These are phyloP conservation scores for Auriculariales sp. DNA, from an alignment of 768 basidiomycete species.

Conservation along the genomic window DNA sequence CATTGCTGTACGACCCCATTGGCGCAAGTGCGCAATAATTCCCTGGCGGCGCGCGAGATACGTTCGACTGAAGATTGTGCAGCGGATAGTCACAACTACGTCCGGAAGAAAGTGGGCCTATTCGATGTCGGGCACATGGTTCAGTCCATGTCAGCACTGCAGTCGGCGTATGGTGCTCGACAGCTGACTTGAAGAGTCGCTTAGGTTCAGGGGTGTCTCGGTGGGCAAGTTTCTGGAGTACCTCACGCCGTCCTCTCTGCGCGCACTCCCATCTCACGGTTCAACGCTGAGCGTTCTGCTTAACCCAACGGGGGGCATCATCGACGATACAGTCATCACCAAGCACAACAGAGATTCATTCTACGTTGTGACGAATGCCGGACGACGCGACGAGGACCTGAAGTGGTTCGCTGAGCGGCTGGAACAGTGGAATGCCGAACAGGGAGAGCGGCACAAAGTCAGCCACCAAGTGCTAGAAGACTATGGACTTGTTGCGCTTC, in stretches of 20 bases:
- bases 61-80: conserved; percentile 5
- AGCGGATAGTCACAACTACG: conserved; percentile 87
- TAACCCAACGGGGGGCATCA: conserved; percentile 83
- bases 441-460: conserved; percentile 32
- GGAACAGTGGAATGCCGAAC: conserved; percentile 56
- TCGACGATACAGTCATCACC: conserved; percentile 89
- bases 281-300: conserved; percentile 83
- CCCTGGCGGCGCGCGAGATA: conserved; percentile 4
- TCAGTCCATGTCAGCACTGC: conserved; percentile 59
- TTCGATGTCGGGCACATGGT: conserved; percentile 99
- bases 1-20: conserved; percentile 66
- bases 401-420: conserved; percentile 59
- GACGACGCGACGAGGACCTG: conserved; percentile 67
- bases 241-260: conserved; percentile 76
- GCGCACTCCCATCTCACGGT: conserved; percentile 47
- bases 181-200: neutral
- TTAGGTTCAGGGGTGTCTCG: conserved; percentile 68
- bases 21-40: conserved; percentile 47
- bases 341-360: conserved; percentile 67
- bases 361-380: conserved; percentile 96
- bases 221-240: conserved; percentile 74
- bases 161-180: too few species aligned
- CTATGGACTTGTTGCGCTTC: conserved; percentile 83
- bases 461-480: conserved; percentile 67
- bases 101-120: conserved; percentile 66